phyloP scores from a whole-genome alignment of 805 yeast species.

The Diddensiella transvaalensis region DNA sequence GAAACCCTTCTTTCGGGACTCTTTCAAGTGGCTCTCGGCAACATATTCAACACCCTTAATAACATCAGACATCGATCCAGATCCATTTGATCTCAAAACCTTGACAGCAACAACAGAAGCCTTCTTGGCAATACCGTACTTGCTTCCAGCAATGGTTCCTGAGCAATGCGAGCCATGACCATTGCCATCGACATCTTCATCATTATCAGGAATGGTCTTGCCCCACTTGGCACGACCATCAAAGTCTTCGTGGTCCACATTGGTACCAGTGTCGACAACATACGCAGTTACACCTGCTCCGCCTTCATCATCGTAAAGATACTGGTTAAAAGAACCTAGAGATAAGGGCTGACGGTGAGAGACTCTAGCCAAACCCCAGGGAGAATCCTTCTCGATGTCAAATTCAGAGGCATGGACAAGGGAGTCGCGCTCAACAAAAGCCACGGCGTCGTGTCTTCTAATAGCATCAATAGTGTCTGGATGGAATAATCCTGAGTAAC shows the following conservation, averaged over 20 bases:
- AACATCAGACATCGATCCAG: slow-evolving; percentile 59
- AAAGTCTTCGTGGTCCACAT: slow-evolving; percentile 49
- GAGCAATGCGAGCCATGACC: slow-evolving; percentile 70
- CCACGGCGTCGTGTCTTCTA: slow-evolving; percentile 52
- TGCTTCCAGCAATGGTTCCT: slow-evolving; percentile 56
- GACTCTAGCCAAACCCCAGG: slow-evolving; percentile 73
- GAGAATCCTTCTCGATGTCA: slow-evolving; percentile 58
- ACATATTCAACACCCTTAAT: slow-evolving; percentile 61
- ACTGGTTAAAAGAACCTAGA: slow-evolving; percentile 55
- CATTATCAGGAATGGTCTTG: slow-evolving; percentile 47
- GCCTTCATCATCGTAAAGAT: slow-evolving; percentile 56
- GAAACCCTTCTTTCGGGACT: slow-evolving; percentile 43
- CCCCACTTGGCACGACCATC: slow-evolving; percentile 63
- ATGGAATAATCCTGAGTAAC: slow-evolving; percentile 84
- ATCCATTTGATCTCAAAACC: slow-evolving; percentile 56
- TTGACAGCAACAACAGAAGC: slow-evolving; percentile 58
- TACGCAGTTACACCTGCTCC: slow-evolving; percentile 69
- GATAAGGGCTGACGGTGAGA: slow-evolving; percentile 62
- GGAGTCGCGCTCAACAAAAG: slow-evolving; percentile 61
- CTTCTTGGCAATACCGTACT: slow-evolving; percentile 60
- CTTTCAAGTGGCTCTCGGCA: slow-evolving; percentile 45
- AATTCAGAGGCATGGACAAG: slow-evolving; percentile 46
- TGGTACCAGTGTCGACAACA: slow-evolving; percentile 77
- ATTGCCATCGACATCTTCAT: slow-evolving; percentile 50
- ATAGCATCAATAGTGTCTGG: slow-evolving; percentile 70